phyloP scores from a whole-genome alignment of 306 rosid species.

The Lotus japonicus region DNA sequence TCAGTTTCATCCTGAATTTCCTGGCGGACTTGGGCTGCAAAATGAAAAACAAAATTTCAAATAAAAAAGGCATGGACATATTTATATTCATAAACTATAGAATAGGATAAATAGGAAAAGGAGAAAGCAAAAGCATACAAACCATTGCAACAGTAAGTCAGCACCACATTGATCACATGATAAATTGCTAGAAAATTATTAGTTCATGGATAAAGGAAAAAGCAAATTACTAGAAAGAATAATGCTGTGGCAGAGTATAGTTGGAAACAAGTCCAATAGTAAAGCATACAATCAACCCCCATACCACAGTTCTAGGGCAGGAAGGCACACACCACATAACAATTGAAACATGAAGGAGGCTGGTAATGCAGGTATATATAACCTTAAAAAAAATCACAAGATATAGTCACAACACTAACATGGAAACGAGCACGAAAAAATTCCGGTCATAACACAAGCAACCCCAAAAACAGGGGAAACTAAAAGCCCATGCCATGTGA shows the following conservation, averaged over 20 bases:
- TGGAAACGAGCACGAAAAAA: background rate
- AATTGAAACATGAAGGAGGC: background rate
- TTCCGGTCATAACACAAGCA: background rate
- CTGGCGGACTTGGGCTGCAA: constrained; percentile 73
- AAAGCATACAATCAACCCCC: background rate
- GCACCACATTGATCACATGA: background rate
- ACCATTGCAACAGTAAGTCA: background rate
- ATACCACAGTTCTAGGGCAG: background rate
- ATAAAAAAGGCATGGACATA: background rate
- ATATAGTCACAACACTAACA: background rate
- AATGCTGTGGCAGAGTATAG: background rate
- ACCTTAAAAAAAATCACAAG: background rate
- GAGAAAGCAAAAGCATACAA: background rate
- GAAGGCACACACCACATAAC: background rate
- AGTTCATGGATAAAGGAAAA: background rate
- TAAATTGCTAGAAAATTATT: background rate
- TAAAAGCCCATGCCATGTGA: background rate
- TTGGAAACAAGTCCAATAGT: background rate
- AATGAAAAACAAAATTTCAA: constrained; percentile 8
- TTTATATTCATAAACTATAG: background rate
- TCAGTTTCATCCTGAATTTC: constrained; percentile 98
- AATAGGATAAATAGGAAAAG: background rate
- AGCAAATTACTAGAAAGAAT: background rate
- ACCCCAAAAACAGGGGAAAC: constrained; percentile 6
- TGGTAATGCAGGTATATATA: too few relatives aligned